Evolutionary conservation across 1,284 basidiomycete species (phyloP).

Genomic region (Papiliotrema laurentii): DNA sequence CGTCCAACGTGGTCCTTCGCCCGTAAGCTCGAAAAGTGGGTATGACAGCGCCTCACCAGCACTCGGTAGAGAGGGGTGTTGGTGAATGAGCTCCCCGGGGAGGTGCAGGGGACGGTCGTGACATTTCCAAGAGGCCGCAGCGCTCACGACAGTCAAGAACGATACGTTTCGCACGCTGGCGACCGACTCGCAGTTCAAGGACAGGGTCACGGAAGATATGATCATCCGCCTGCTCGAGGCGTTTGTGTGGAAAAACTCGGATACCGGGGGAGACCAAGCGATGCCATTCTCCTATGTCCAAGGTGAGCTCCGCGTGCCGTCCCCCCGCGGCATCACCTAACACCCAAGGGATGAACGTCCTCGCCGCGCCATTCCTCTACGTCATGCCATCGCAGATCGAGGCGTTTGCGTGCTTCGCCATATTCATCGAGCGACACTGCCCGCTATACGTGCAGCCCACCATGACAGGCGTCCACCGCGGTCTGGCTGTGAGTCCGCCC

Average conservation of each 20-base stretch:
- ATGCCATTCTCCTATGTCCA: slow-evolving; percentile 90
- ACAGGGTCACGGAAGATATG: slow-evolving; percentile 91
- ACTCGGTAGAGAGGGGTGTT: no score
- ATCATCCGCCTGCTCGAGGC: slow-evolving; percentile 91
- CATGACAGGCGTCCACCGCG: slow-evolving; percentile 87
- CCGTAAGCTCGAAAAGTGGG: slow-evolving; percentile 82
- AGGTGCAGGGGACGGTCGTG: no score
- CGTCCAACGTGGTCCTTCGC: slow-evolving; percentile 75
- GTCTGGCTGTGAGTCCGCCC: slow-evolving; percentile 67
- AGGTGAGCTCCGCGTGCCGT: slow-evolving; percentile 42
- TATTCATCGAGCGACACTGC: slow-evolving; percentile 89
- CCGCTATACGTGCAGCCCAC: slow-evolving; percentile 95
- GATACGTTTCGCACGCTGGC: slow-evolving; percentile 74
- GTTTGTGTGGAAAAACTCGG: slow-evolving; percentile 90
- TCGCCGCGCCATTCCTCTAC: slow-evolving; percentile 94
- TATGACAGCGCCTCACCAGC: no score
- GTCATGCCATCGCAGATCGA: slow-evolving; percentile 93
- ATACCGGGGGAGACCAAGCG: no score
- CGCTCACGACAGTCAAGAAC: slow-evolving; percentile 50
- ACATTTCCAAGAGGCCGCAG: no score
- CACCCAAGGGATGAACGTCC: slow-evolving; percentile 78
- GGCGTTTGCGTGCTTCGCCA: slow-evolving; percentile 91
- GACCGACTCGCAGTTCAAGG: slow-evolving; percentile 91
- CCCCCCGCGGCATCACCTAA: not conserved
- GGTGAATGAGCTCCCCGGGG: no score